Evolutionary conservation across 1,284 basidiomycete genomes (phyloP).

Genomic region (Pisolithus thermaeus): DNA sequence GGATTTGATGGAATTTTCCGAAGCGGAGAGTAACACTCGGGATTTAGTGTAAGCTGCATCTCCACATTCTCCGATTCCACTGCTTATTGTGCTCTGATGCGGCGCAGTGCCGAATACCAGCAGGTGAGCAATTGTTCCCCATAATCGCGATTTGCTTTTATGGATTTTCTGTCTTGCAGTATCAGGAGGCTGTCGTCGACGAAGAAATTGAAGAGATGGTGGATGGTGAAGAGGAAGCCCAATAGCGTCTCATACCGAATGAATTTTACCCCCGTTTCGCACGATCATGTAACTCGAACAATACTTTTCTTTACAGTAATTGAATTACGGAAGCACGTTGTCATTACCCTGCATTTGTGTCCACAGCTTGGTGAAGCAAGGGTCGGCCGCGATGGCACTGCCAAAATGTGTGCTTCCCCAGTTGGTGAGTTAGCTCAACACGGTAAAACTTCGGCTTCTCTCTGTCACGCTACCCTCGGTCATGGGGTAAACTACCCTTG

Average conservation of each 20-base stretch:
- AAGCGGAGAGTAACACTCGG: constrained; percentile 79
- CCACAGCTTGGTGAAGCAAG: neutral
- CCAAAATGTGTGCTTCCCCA: too few species aligned
- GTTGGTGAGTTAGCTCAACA: neutral
- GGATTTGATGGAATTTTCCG: constrained; percentile 90
- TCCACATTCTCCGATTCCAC: neutral
- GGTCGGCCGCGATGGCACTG: too few species aligned
- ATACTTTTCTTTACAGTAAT: neutral
- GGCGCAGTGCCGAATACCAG: constrained; percentile 24
- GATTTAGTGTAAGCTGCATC: constrained; percentile 65
- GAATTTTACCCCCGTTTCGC: neutral
- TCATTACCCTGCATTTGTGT: neutral
- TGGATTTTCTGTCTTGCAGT: constrained; percentile 12
- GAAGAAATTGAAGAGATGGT: constrained; percentile 7
- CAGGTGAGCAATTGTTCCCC: constrained; percentile 15
- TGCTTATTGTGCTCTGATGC: constrained; percentile 5
- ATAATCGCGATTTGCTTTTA: neutral
- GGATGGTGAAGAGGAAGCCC: constrained; percentile 2
- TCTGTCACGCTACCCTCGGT: too few species aligned
- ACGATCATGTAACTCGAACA: neutral
- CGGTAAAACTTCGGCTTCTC: constrained; percentile 3
- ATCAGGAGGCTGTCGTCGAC: constrained; percentile 21
- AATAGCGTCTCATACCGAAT: constrained; percentile 1
- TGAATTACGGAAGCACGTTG: neutral
- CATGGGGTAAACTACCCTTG: too few species aligned